Conservation (phyloP, 1,284 basidiomycete genomes). For the Fistulina hepatica region DNA sequence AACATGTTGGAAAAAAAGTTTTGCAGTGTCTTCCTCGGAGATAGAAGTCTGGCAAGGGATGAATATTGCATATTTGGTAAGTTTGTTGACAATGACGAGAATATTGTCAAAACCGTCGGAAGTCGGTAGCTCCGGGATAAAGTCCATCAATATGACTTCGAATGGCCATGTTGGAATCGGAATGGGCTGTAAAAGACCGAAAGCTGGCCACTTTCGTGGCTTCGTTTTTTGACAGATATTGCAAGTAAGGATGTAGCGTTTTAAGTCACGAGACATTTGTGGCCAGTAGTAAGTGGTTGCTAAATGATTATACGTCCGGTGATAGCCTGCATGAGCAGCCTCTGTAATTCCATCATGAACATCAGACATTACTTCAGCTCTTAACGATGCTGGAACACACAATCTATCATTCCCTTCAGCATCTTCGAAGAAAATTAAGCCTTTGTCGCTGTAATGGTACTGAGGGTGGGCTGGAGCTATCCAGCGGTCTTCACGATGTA, state of each 20-base stretch:
- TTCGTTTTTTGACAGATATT: conserved; percentile 26
- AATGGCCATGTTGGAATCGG: conserved; percentile 15
- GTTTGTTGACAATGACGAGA: conserved; percentile 24
- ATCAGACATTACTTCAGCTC: conserved; percentile 16
- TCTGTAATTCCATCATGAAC: conserved; percentile 19
- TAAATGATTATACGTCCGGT: conserved; percentile 5
- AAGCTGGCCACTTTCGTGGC: conserved; percentile 11
- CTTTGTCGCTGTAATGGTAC: conserved; percentile 15
- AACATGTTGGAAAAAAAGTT: conserved; percentile 19
- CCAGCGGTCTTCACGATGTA: conserved; percentile 3
- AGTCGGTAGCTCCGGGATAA: conserved; percentile 25
- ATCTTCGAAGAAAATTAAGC: conserved; percentile 19
- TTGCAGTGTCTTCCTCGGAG: conserved; percentile 12
- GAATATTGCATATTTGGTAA: conserved; percentile 32
- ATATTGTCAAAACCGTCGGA: conserved; percentile 22
- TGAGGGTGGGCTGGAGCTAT: conserved; percentile 6
- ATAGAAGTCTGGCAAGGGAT: conserved; percentile 22
- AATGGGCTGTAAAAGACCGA: conserved; percentile 14
- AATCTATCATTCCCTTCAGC: conserved; percentile 14
- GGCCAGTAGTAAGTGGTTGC: conserved; percentile 23
- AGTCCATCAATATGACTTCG: conserved; percentile 18
- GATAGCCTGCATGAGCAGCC: conserved; percentile 16
- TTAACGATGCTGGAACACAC: conserved; percentile 16
- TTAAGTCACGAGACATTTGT: conserved; percentile 20
- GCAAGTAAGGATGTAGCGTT: conserved; percentile 25